Conservation (phyloP, 441 rosid genomes). For the Mallotus japonicus region DNA sequence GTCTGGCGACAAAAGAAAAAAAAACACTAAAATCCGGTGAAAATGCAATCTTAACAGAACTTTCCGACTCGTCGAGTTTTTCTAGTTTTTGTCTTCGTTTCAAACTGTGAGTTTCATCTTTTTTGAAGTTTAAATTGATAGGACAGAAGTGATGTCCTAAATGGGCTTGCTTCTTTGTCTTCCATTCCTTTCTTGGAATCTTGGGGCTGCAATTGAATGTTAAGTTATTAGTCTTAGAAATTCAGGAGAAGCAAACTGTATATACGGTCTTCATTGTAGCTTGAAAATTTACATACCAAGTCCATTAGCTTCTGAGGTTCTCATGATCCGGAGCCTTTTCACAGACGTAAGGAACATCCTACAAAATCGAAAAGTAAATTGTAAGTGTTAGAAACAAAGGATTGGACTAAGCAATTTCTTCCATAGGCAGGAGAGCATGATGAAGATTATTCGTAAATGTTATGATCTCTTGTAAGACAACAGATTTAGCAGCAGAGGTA, state of each 20-base stretch:
- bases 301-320: constrained; percentile 77
- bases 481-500: neutral
- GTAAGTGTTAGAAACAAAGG: neutral
- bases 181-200: constrained; percentile 52
- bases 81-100: constrained; percentile 34
- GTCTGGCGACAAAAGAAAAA: neutral
- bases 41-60: constrained; percentile 27
- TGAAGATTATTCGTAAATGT: neutral
- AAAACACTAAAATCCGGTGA: constrained; percentile 23
- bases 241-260: neutral
- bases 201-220: constrained; percentile 50
- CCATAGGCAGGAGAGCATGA: neutral
- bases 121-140: constrained; percentile 17
- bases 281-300: constrained; percentile 37
- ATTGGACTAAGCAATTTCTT: too few relatives aligned
- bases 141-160: constrained; percentile 29
- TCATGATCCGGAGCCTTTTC: constrained; percentile 87
- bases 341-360: constrained; percentile 81
- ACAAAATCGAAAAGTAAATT: constrained; percentile 1
- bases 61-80: constrained; percentile 25
- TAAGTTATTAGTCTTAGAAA: constrained; percentile 15
- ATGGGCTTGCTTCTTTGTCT: constrained; percentile 54
- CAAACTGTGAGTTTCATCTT: constrained; percentile 35
- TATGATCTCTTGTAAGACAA: neutral
- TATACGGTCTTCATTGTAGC: too few relatives aligned